Base-by-base conservation (phyloP, 176 grass and related monocot species). In the Aechmea fasciata region DNA sequence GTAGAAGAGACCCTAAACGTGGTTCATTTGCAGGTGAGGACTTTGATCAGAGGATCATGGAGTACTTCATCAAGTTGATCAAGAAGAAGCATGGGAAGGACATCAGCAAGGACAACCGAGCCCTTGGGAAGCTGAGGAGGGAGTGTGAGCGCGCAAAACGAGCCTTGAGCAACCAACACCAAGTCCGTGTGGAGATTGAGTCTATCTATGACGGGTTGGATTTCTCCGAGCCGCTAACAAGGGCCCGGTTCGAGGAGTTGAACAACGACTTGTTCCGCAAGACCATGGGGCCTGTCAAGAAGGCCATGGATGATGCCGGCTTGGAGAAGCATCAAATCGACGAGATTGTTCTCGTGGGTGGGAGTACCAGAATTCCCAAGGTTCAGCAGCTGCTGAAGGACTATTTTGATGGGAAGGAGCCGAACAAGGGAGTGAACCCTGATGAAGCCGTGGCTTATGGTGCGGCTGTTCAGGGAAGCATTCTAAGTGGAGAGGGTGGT, bases 321-420 rank as follows among this genome's bases (percentile, higher is more conserved):
- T 65, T 88, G 19, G 10, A 75, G 63, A 91, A 91, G 78, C 33
- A 11, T 50, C 85, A 92, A 59, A 57, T 88, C 26, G 70, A 92
- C 15, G 85, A 92, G 71, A 75, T 88, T 11, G 89, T 92, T 2
- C 89, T 92, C 23, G 89, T 92, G 2, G 89, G 89, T 24, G 89
- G 89, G 22, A 92, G 89, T 79, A 85, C 82, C 10, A 85, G 89
- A 69, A 91, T 91, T 70, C 89, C 89, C 49, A 92, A 92, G 84
- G 85, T 92, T 2, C 82, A 80, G 77, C 85, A 92, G 76, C 80
- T 92, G 11, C 67, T 92, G 61, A 83, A 65, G 67, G 85, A 92
- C 70, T 85, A 61, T 76, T 92, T 92, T 64, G 71, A 83, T 20
- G 83, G 90, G 5, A 92, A 92, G 69, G 85, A 92, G 20, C 83